These are phyloP conservation scores for Oxyria digyna DNA, from an alignment of 148 eudicot genomes.

Conservation along the genomic window DNA sequence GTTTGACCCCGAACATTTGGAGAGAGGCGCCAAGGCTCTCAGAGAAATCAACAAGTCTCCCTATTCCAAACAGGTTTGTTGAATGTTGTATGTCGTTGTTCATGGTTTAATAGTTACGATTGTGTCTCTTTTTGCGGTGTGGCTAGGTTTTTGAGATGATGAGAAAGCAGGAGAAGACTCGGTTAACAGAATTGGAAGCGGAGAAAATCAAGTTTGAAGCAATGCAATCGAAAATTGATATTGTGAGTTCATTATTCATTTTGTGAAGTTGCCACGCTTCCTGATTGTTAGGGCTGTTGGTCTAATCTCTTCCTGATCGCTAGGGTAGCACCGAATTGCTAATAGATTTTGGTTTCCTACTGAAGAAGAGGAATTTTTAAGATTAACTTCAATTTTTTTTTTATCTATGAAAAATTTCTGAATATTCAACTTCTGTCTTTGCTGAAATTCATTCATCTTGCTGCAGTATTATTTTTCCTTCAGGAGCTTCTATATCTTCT, in stretches of 20 bases:
- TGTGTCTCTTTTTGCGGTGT: background rate
- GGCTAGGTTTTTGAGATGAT: conserved; percentile 60
- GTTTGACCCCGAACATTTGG: conserved; percentile 64
- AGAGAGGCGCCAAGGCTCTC: conserved; percentile 71
- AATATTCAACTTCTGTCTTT: background rate
- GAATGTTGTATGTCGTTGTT: background rate
- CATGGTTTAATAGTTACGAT: background rate
- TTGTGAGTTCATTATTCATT: conserved; percentile 29
- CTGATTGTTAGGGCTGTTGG: background rate
- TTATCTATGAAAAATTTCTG: background rate
- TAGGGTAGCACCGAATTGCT: background rate
- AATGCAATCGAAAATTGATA: conserved; percentile 40
- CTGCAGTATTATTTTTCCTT: background rate
- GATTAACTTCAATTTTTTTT: background rate
- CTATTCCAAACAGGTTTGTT: conserved; percentile 43
- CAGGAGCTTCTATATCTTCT: background rate
- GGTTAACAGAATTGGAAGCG: conserved; percentile 59
- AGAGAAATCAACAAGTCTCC: conserved; percentile 62
- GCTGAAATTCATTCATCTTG: background rate
- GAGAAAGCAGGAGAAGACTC: conserved; percentile 76
- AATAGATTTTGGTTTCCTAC: background rate
- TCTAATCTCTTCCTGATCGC: background rate
- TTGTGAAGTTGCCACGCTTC: background rate
- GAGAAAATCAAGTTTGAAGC: conserved; percentile 56
- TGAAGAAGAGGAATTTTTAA: background rate